A percentile compares a stretch with the other conserved stretches of the same genome.
Evolutionary conservation across 495 filamentous ascomycete species (phyloP).

Genomic region (Talaromyces ruber): DNA sequence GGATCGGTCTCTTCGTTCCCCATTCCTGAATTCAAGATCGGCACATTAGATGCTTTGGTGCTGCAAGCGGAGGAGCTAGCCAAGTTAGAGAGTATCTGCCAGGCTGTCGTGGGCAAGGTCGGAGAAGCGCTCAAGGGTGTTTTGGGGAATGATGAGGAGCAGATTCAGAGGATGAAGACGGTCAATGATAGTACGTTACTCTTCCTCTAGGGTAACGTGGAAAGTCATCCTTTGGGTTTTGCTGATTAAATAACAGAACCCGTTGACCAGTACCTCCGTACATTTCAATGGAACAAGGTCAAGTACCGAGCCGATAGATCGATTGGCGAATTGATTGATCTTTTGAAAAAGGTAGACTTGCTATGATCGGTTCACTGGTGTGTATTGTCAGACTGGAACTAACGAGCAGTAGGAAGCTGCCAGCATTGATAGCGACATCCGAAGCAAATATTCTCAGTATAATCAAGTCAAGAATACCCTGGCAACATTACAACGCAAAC

Average conservation of each 20-base stretch:
- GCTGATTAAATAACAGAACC: constrained; percentile 51
- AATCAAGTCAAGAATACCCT: constrained; percentile 80
- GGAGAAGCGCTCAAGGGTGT: constrained; percentile 74
- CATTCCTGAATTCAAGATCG: constrained; percentile 94
- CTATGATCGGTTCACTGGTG: not conserved
- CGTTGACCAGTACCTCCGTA: constrained; percentile 82
- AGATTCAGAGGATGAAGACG: constrained; percentile 77
- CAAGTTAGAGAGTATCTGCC: constrained; percentile 74
- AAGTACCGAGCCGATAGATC: constrained; percentile 91
- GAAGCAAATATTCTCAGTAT: constrained; percentile 86
- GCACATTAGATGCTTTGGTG: constrained; percentile 90
- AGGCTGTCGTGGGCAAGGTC: constrained; percentile 79
- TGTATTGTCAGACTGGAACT: not conserved
- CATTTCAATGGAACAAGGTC: constrained; percentile 92
- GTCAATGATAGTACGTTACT: constrained; percentile 81
- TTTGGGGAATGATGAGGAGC: constrained; percentile 73
- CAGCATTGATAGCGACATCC: constrained; percentile 90
- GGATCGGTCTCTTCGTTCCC: constrained; percentile 69
- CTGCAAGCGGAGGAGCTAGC: constrained; percentile 92
- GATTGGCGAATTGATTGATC: constrained; percentile 74
- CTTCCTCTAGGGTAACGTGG: not conserved
- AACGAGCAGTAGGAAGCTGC: constrained; percentile 55
- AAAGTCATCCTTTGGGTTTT: not conserved
- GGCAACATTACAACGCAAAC: constrained; percentile 70
- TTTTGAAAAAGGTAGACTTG: constrained; percentile 64